Percentiles rank a stretch among this genome's conserved stretches.
Evolutionary conservation across 129 eudicot genomes (phyloP).

Genomic region (Lactuca saligna): DNA sequence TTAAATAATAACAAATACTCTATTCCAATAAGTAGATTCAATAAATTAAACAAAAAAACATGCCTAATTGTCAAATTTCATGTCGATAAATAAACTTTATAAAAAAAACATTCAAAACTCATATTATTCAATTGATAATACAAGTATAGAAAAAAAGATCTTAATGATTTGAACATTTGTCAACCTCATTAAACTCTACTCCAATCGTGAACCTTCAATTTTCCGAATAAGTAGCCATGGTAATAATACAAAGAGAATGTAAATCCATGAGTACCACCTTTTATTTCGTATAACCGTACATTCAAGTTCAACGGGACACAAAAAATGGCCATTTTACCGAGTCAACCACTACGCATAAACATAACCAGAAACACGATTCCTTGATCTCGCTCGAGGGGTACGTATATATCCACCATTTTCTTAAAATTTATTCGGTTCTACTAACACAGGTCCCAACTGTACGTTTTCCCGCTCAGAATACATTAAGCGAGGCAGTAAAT

Average conservation of each 20-base stretch:
- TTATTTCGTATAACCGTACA: conserved; percentile 25
- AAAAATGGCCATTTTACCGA: conserved; percentile 31
- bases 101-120: not conserved
- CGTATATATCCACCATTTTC: conserved; percentile 26
- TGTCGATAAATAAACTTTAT: not conserved
- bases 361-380: conserved; percentile 3
- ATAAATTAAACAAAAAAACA: not conserved
- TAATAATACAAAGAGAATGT: not conserved
- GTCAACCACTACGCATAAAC: conserved; percentile 15
- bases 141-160: too few relatives aligned
- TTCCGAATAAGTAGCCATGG: conserved; percentile 16
- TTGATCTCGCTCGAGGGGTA: not conserved
- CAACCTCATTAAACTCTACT: not conserved
- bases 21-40: too few relatives aligned
- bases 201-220: not conserved
- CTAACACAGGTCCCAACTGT: conserved; percentile 26
- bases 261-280: conserved; percentile 17
- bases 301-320: conserved; percentile 9
- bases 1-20: too few relatives aligned
- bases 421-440: conserved; percentile 30
- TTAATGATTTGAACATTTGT: not conserved
- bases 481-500: conserved; percentile 29
- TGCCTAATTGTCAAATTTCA: not conserved
- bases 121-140: too few relatives aligned
- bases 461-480: conserved; percentile 27